These are phyloP conservation scores for Exserohilum rostratum DNA, from an alignment of 2,329 filamentous ascomycete species.

Conservation along the genomic window DNA sequence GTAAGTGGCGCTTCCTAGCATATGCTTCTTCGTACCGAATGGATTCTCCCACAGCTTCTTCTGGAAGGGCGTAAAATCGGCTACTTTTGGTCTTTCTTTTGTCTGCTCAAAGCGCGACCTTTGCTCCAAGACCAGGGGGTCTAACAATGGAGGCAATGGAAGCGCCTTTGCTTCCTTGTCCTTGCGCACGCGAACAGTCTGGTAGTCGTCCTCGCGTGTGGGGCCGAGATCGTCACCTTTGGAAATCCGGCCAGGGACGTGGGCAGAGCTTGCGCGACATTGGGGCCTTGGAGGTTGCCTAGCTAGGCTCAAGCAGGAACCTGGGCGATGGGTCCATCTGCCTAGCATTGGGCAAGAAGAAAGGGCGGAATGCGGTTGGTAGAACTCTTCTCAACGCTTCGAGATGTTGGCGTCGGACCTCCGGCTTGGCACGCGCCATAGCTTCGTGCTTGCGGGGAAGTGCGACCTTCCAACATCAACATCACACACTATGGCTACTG, in stretches of 20 bases:
- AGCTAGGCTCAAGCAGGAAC: conserved; percentile 24
- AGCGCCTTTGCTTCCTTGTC: conserved; percentile 44
- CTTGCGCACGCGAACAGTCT: conserved; percentile 42
- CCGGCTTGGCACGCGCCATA: conserved; percentile 28
- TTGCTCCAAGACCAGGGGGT: conserved; percentile 49
- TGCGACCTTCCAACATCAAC: conserved; percentile 1
- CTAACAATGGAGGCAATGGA: conserved; percentile 57
- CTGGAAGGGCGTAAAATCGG: conserved; percentile 59
- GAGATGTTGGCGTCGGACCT: conserved; percentile 17
- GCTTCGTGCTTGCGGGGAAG: conserved; percentile 11
- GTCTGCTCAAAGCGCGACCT: conserved; percentile 48
- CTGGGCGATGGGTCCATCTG: conserved; percentile 25
- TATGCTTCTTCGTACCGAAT: conserved; percentile 58
- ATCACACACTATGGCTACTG: conserved; percentile 40
- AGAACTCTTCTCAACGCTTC: conserved; percentile 4
- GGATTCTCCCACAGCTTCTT: conserved; percentile 65
- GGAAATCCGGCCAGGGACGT: conserved; percentile 15
- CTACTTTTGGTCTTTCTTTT: conserved; percentile 50
- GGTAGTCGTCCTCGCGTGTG: conserved; percentile 37
- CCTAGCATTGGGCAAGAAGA: conserved; percentile 36
- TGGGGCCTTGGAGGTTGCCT: conserved; percentile 10
- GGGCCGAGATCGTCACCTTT: conserved; percentile 37
- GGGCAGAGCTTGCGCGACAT: conserved; percentile 20
- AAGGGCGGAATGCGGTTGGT: neutral
- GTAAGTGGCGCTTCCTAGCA: neutral